Conservation (phyloP, 306 rosid genomes). For the Senna siamea region DNA sequence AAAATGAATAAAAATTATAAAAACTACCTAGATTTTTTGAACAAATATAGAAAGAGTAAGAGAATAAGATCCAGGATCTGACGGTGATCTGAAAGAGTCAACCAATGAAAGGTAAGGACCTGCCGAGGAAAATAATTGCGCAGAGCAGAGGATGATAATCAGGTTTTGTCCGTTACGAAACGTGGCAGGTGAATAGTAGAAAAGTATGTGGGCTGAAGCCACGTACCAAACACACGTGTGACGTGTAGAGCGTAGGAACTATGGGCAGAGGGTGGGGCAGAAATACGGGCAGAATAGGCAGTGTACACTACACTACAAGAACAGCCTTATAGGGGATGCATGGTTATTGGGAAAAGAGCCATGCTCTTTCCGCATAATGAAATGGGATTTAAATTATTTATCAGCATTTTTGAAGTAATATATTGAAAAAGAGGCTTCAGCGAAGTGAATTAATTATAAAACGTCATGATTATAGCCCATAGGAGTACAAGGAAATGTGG, state of each 20-base stretch:
- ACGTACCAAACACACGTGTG: conserved; percentile 54
- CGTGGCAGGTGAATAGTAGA: conserved; percentile 27
- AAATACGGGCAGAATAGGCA: conserved; percentile 23
- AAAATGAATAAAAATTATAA: too few species aligned
- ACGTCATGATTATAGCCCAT: neutral
- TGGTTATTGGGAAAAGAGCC: conserved; percentile 43
- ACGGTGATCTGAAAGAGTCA: neutral
- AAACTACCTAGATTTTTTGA: too few species aligned
- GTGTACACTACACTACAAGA: too few species aligned
- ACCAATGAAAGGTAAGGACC: neutral
- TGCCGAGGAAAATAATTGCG: neutral
- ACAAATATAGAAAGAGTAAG: neutral
- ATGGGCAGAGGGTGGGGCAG: neutral
- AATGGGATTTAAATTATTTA: too few species aligned
- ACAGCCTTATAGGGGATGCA: too few species aligned
- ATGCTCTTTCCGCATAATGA: too few species aligned
- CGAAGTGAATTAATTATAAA: neutral
- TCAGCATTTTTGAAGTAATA: too few species aligned
- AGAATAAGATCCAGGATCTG: neutral
- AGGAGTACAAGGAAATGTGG: neutral
- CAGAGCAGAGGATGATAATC: neutral
- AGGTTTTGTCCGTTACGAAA: neutral
- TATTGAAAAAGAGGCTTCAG: too few species aligned
- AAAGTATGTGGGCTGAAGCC: too few species aligned
- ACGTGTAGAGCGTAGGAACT: conserved; percentile 51